Base-by-base conservation (phyloP, 1,284 basidiomycete genomes). In the Ustilago tritici region DNA sequence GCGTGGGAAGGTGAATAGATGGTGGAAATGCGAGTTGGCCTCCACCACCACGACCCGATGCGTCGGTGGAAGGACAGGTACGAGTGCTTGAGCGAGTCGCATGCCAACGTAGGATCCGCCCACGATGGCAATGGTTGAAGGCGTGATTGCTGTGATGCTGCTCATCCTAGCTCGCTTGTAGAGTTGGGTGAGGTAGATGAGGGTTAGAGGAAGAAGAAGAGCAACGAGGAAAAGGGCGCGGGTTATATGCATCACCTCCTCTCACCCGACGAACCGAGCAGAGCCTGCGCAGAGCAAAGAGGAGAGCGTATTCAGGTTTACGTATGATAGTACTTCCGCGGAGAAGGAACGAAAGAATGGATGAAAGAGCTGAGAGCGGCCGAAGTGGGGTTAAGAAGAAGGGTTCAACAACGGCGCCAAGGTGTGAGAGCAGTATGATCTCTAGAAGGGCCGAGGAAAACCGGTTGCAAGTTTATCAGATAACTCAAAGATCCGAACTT, bases 1-100 rank as follows among this genome's bases (percentile, higher is more conserved):
- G 64, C 89, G 87, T 2, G 89, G 91, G 46, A 92, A 88, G 49
- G 89, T 89, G 84, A 92, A 87, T 19, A 85, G 81, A 55, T 85
- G 84, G 64, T 86, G 83, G 68, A 88, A 88, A 65, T 89, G 88
- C 19, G 87, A 87, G 67, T 88, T 88, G 56, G 87, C 84, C 67
- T 89, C 88, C 31, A 89, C 70, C 14, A 88, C 85, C 4, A 88
- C 71, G 43, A 87, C 84, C 47, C 87, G 82, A 69, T 89, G 87
- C 0, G 86, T 85, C 7, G 85, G 65, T 12, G 85, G 84, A 7
- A 88, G 79, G 9, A 78, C 69, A 8, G 81, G 78, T 4, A 87
- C 85, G 15, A 88, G 78, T 0, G 85, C 73, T 41, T 86, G 86
- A 3, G 87, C 86, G 14, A 75, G 68, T 10, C 65, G 61, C 56